Conservation (phyloP, 768 basidiomycete genomes). For the Tylopilus balloui region DNA sequence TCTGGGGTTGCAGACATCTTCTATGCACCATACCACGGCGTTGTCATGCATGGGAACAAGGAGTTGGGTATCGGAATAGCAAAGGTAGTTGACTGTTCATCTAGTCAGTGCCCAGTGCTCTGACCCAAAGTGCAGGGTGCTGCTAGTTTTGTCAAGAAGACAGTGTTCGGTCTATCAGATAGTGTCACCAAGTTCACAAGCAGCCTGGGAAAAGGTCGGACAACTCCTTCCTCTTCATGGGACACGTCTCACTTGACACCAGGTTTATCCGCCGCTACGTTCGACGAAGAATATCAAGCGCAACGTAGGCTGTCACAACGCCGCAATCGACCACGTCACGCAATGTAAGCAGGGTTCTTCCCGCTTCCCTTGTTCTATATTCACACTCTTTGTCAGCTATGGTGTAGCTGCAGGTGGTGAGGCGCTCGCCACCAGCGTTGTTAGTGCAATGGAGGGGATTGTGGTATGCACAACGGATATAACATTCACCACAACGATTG, state of each 20-base stretch:
- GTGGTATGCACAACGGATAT: constrained; percentile 49
- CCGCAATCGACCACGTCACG: constrained; percentile 93
- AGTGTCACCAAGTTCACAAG: constrained; percentile 98
- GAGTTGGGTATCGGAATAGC: constrained; percentile 94
- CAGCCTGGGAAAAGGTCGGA: constrained; percentile 88
- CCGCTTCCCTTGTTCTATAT: neutral
- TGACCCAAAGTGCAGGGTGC: constrained; percentile 62
- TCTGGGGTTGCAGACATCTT: constrained; percentile 98
- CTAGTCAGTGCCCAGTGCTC: neutral
- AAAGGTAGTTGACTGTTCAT: constrained; percentile 48
- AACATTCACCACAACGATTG: neutral
- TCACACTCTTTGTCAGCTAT: constrained; percentile 48
- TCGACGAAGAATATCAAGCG: constrained; percentile 94
- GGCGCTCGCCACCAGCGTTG: constrained; percentile 88
- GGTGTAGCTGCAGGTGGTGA: constrained; percentile 95
- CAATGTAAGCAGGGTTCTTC: constrained; percentile 54
- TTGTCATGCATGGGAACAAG: constrained; percentile 93
- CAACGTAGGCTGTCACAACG: constrained; percentile 83
- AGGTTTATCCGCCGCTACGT: constrained; percentile 95
- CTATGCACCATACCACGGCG: constrained; percentile 96
- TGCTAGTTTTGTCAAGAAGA: constrained; percentile 98
- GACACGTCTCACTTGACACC: neutral
- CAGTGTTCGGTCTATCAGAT: constrained; percentile 93
- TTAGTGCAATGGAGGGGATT: constrained; percentile 94
- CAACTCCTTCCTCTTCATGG: neutral